Conservation (phyloP, 192 early-diverging fungal species). For the Entomortierella parvispora region DNA sequence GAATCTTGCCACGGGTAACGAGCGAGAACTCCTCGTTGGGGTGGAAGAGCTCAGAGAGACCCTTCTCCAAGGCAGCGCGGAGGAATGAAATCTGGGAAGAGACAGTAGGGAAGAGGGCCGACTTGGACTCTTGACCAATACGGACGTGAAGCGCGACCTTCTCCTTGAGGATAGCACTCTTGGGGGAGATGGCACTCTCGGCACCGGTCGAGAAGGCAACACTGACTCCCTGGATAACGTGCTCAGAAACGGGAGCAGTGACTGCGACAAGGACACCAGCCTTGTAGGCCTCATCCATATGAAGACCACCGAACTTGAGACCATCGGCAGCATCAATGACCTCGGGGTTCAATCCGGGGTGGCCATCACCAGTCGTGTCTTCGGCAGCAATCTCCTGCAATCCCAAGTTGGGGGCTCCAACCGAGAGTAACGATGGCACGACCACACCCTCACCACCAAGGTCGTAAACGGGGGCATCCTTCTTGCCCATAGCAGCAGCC, state of each 20-base stretch:
- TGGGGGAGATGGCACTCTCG: conserved; percentile 37
- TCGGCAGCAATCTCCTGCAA: conserved; percentile 74
- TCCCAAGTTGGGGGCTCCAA: conserved; percentile 68
- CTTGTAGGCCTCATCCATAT: conserved; percentile 66
- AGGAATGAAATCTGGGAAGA: conserved; percentile 64
- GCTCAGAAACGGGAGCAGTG: conserved; percentile 60
- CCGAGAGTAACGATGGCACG: conserved; percentile 53
- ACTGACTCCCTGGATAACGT: conserved; percentile 68
- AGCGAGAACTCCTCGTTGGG: conserved; percentile 44
- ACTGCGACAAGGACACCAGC: conserved; percentile 71
- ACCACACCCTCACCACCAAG: conserved; percentile 50
- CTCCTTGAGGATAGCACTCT: conserved; percentile 55
- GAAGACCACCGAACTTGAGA: conserved; percentile 65
- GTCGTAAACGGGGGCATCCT: conserved; percentile 26
- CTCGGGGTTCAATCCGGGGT: conserved; percentile 33
- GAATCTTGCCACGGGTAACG: conserved; percentile 61
- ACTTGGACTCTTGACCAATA: conserved; percentile 61
- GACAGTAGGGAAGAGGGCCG: conserved; percentile 54
- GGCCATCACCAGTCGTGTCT: conserved; percentile 67
- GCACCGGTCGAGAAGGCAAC: conserved; percentile 76
- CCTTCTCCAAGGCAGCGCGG: conserved; percentile 53
- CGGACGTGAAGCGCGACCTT: conserved; percentile 68
- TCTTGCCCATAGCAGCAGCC: conserved; percentile 16
- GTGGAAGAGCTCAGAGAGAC: conserved; percentile 23
- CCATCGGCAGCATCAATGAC: conserved; percentile 70